Evolutionary conservation across 1,284 basidiomycete species (phyloP), one percentile per base, ranked within the genome.

Genomic region (Ceratobasidium papillatum): DNA sequence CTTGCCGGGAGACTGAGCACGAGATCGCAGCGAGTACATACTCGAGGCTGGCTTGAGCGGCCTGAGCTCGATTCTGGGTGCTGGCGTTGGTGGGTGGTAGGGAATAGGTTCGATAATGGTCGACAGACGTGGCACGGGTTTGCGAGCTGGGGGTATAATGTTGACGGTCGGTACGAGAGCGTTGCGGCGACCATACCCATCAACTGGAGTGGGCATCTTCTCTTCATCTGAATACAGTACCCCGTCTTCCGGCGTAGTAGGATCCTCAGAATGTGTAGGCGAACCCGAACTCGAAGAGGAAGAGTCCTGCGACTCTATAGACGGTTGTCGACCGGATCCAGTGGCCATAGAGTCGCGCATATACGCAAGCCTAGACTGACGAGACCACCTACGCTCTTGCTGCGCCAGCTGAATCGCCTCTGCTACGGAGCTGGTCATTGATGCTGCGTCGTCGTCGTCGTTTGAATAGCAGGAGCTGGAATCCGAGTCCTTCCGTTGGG

Each of bases 111-210:
- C 22, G 41, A 51, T 25, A 14, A 32, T 34, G 34, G 41, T 59
- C 1, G 49, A 58, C 66, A 54, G 17, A 8, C 36, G 66, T 4
- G 54, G 66, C 22, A 34, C 52, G n/a, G 66, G 52, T 32, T 71
- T 71, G 22, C 66, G 66, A 41, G 32, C 22, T 27, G 51, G 49
- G 19, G 65, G 65, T 25, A 54, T 32, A 2, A 68, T 32, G 19
- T 51, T 49, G 47, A 65, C 43, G 8, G 14, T 49, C 19, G 63
- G 63, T 22, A 65, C n/a, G n/a, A 22, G 27, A 22, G 43, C 45
- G 43, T 65, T 25, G 22, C 19, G 38, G 9, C 19, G 59, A n/a
- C 5, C n/a, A 62, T 22, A 43, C 22, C 32, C 27, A 45, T 25
- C 41, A n/a, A 45, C 7, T n/a, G 59, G 27, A 11, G 7, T 14